Percentiles rank a stretch among this genome's conserved stretches.
phyloP scores from a whole-genome alignment of 257 asterid genomes.

The Solanum peruvianum region DNA sequence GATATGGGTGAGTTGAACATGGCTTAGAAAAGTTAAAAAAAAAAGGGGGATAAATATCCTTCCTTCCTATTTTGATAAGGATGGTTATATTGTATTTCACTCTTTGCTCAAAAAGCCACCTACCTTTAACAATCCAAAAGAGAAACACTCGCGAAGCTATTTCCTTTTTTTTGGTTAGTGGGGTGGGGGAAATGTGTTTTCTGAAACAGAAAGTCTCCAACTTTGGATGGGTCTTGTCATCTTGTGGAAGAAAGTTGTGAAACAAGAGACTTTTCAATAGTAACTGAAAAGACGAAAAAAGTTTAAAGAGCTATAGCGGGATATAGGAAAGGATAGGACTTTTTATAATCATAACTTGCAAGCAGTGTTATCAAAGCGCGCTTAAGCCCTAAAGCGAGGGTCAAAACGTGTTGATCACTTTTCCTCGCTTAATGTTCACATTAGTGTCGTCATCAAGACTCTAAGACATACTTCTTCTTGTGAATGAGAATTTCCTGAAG shows the following conservation, averaged over 20 bases:
- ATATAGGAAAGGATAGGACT: not conserved
- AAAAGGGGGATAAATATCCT: not conserved
- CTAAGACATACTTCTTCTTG: not conserved
- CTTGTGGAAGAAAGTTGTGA: not conserved
- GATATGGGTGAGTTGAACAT: not conserved
- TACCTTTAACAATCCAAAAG: not conserved
- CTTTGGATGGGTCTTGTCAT: not conserved
- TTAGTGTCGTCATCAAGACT: not conserved
- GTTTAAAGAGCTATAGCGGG: not conserved
- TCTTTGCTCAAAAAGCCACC: not conserved
- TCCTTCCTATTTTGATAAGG: not conserved
- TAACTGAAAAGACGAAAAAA: not conserved
- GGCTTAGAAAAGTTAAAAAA: not conserved
- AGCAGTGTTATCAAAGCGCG: not conserved
- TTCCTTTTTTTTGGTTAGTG: not conserved
- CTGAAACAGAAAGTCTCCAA: not conserved
- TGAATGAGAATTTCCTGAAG: not conserved
- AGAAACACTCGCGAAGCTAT: not conserved
- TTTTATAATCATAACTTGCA: not conserved
- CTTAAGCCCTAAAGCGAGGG: not conserved
- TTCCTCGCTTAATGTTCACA: not conserved
- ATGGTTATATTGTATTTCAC: not conserved
- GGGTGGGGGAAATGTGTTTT: not conserved
- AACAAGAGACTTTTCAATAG: not conserved
- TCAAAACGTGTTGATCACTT: not conserved